phyloP scores from a whole-genome alignment of 2,329 filamentous ascomycete genomes.

The Epichloe bromicola region DNA sequence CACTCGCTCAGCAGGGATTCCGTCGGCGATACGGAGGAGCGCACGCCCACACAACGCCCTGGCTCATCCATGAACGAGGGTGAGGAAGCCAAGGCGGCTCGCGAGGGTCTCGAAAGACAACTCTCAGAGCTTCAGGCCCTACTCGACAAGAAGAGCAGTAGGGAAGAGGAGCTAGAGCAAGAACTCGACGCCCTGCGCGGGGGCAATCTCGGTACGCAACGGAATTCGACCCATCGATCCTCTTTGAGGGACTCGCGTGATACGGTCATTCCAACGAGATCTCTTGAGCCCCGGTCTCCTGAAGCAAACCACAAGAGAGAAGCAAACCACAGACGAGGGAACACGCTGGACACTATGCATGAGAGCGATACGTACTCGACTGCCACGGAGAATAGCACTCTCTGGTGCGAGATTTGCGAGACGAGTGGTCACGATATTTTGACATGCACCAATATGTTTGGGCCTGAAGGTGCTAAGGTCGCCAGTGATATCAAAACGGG shows the following conservation, averaged over 20 bases:
- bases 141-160: conserved; percentile 56
- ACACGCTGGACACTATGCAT: conserved; percentile 53
- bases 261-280: conserved; percentile 46
- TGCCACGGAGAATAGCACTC: conserved; percentile 56
- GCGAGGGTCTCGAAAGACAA: conserved; percentile 65
- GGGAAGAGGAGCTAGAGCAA: conserved; percentile 77
- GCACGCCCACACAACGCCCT: conserved; percentile 15
- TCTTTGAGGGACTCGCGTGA: conserved; percentile 54
- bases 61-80: conserved; percentile 22
- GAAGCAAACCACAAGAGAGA: conserved; percentile 34
- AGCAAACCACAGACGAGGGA: conserved; percentile 14
- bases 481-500: conserved; percentile 18
- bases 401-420: conserved; percentile 96
- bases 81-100: conserved; percentile 18
- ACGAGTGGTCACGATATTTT: conserved; percentile 84
- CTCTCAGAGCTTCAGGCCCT: conserved; percentile 63
- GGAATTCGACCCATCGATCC: conserved; percentile 32
- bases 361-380: conserved; percentile 59
- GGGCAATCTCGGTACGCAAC: conserved; percentile 15
- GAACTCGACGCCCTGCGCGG: conserved; percentile 59
- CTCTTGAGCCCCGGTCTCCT: conserved; percentile 32
- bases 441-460: conserved; percentile 86
- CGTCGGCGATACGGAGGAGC: conserved; percentile 29
- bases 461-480: conserved; percentile 26
- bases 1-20: conserved; percentile 80